phyloP scores from a whole-genome alignment of 352 stramenopile species.

The Stramenopiles sp. region DNA sequence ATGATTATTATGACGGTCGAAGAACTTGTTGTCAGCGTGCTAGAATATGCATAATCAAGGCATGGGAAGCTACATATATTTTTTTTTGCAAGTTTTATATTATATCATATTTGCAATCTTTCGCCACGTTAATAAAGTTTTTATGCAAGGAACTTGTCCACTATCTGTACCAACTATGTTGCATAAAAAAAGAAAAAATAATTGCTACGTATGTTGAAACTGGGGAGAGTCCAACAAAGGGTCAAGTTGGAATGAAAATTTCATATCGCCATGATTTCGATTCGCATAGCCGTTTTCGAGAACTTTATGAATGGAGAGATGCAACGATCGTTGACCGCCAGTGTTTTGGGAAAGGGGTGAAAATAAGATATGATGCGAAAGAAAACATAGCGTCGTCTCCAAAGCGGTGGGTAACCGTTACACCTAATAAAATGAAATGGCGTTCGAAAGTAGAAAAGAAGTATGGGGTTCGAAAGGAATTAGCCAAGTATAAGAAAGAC shows the following conservation, averaged over 20 bases:
- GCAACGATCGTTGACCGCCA: neutral
- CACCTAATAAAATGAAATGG: slow-evolving; percentile 8
- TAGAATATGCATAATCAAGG: neutral
- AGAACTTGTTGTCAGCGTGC: neutral
- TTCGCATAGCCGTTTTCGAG: neutral
- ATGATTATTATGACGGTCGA: neutral
- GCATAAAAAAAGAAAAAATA: slow-evolving; percentile 1
- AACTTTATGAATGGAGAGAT: slow-evolving; percentile 2
- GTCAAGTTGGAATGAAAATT: neutral
- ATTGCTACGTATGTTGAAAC: neutral
- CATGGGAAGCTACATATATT: neutral
- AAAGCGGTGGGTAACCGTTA: neutral
- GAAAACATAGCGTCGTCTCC: neutral
- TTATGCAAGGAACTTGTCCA: neutral
- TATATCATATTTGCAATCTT: neutral
- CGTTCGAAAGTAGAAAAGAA: neutral
- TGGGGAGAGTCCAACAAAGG: slow-evolving; percentile 1
- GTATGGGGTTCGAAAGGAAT: neutral
- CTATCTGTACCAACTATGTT: neutral
- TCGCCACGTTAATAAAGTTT: neutral
- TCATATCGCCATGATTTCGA: neutral
- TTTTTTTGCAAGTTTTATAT: neutral
- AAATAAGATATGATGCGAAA: neutral
- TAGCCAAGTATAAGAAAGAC: neutral
- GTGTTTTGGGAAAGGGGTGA: neutral